A percentile compares a stretch with the other conserved stretches of the same genome.
phyloP scores from a whole-genome alignment of 2,329 filamentous ascomycete species.

The Curvularia verruculosa region DNA sequence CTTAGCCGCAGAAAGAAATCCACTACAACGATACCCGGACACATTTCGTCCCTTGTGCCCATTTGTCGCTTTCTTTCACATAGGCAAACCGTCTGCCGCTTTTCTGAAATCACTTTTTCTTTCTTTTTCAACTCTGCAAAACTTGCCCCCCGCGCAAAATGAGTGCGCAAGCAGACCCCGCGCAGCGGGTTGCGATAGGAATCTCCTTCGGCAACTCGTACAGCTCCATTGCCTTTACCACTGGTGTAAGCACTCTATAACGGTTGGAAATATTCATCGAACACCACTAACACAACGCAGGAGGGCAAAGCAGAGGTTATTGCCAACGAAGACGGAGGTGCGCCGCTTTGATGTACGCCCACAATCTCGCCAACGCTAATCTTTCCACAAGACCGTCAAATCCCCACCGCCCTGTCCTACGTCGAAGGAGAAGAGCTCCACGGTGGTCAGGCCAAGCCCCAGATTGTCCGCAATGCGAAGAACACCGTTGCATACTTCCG shows the following conservation, averaged over 20 bases:
- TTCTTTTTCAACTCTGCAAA: conserved; percentile 2
- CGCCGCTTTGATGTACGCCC: conserved; percentile 42
- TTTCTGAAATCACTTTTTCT: neutral
- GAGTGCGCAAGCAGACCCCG: conserved; percentile 59
- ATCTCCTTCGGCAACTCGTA: conserved; percentile 98
- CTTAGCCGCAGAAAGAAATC: conserved; percentile 21
- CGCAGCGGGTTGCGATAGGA: conserved; percentile 77
- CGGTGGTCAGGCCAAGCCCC: conserved; percentile 90
- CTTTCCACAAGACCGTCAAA: conserved; percentile 78
- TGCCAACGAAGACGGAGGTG: conserved; percentile 97
- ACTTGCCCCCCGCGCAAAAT: conserved; percentile 40
- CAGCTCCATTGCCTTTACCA: conserved; percentile 93
- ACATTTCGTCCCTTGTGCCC: conserved; percentile 1
- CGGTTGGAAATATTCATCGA: too few relatives aligned
- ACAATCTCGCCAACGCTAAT: conserved; percentile 10
- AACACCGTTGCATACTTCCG: conserved; percentile 97
- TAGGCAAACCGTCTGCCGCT: neutral
- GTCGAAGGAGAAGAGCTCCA: conserved; percentile 96
- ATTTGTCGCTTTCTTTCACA: neutral
- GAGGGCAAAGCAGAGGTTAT: conserved; percentile 98
- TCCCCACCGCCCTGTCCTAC: conserved; percentile 92
- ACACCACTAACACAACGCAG: conserved; percentile 42
- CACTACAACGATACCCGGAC: conserved; percentile 1
- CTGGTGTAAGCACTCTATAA: conserved; percentile 55
- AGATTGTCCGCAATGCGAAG: conserved; percentile 87